Evolutionary conservation across 768 basidiomycete species (phyloP), one percentile per base, ranked within the genome.

Genomic region (Strobilomyces dryophilus): DNA sequence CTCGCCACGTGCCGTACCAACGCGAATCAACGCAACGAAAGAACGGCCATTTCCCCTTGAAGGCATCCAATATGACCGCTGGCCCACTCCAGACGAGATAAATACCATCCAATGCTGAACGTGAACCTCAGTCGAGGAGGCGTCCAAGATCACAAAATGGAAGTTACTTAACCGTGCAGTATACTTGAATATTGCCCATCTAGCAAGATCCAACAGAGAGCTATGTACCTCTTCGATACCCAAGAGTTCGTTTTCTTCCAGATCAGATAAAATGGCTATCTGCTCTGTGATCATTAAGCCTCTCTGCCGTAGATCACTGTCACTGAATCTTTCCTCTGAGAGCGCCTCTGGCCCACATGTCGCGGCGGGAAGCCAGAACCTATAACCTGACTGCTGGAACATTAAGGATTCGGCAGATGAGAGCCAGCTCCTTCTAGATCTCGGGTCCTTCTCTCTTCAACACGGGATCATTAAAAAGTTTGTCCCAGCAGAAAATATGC

Each of bases 381-480:
- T 56, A 49, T 71, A 71, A 50, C 69, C 36, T 8, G 65, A 72
- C 20, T 65, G 47, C 11, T 56, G 57, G 47, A 73, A 71, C 21
- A 59, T 64, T 12, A 57, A 14, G 15, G 71, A 70, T 57, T 78
- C 75, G 8, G 31, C 47, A 1, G 49, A 11, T 10, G 69, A 57
- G 14, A 78, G 63, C 21, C 42, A 56, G 49, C 70, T 75, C 17
- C 37, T 61, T 8, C 40, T 47, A 18, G 62, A 72, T 7, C 61
- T 61, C 21, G 70, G 72, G 45, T 75, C 71, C 55, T 76, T 73
- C 57, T 72, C 55, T 40, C 75, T 76, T 50, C n/a, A 24, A 29
- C 0, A 27, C 8, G 8, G 29, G 31, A 27, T 29, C 36, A 55
- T 14, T 31, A 2, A 53, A 15, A 46, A 7, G 17, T 42, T 48